phyloP scores from a whole-genome alignment of 805 yeast genomes.

The Metschnikowia arizonensis region DNA sequence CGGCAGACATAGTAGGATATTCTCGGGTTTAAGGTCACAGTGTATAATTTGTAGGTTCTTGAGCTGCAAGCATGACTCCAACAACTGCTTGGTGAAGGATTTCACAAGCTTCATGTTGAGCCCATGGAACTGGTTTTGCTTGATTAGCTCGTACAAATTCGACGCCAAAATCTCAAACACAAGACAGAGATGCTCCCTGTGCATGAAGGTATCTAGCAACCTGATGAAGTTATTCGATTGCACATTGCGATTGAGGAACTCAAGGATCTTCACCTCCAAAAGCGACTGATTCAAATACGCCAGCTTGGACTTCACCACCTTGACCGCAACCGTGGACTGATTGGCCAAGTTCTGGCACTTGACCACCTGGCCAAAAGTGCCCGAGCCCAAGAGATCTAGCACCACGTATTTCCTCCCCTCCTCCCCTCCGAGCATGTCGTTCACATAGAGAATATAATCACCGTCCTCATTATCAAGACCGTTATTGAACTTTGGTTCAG shows the following conservation, averaged over 20 bases:
- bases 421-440: slow-evolving; percentile 84
- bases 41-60: slow-evolving; percentile 85
- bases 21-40: slow-evolving; percentile 96
- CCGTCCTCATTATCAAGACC: slow-evolving; percentile 86
- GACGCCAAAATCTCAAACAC: slow-evolving; percentile 88
- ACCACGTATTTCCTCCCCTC: slow-evolving; percentile 86
- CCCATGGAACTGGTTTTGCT: slow-evolving; percentile 93
- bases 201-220: slow-evolving; percentile 83
- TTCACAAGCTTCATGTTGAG: slow-evolving; percentile 74
- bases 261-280: slow-evolving; percentile 84
- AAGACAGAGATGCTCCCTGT: slow-evolving; percentile 86
- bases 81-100: slow-evolving; percentile 71
- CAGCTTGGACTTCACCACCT: slow-evolving; percentile 87
- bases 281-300: slow-evolving; percentile 88
- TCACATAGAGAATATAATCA: slow-evolving; percentile 90
- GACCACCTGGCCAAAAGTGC: slow-evolving; percentile 97
- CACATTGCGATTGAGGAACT: slow-evolving; percentile 63
- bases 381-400: slow-evolving; percentile 87
- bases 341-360: slow-evolving; percentile 80
- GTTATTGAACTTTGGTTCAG: slow-evolving; percentile 72
- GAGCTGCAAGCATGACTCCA: slow-evolving; percentile 75
- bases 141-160: slow-evolving; percentile 83
- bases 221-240: slow-evolving; percentile 74
- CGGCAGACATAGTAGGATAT: slow-evolving; percentile 72
- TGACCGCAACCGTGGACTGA: slow-evolving; percentile 88